A percentile compares a stretch with the other conserved stretches of the same genome.
These are phyloP conservation scores for Aspergillus persii DNA, from an alignment of 2,329 filamentous ascomycete genomes.

Conservation along the genomic window DNA sequence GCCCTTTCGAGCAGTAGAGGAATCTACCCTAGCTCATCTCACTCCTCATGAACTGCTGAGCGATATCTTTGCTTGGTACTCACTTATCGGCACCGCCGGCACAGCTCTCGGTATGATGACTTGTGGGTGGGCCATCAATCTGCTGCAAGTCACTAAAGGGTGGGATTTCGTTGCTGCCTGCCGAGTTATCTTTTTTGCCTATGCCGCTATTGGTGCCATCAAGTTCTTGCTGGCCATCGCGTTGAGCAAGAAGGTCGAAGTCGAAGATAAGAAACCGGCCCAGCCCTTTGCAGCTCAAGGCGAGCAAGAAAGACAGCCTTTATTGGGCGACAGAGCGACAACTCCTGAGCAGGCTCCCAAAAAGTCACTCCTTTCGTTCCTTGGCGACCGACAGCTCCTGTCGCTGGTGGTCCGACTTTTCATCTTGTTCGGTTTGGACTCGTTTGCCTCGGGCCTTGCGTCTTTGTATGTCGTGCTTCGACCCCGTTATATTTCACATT, in stretches of 20 bases:
- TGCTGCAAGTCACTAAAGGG: constrained; percentile 42
- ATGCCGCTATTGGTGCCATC: constrained; percentile 56
- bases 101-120: constrained; percentile 59
- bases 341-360: constrained; percentile 15
- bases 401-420: constrained; percentile 53
- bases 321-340: constrained; percentile 22
- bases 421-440: constrained; percentile 66
- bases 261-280: constrained; percentile 25
- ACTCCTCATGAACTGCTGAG: constrained; percentile 54
- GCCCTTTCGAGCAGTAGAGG: constrained; percentile 65
- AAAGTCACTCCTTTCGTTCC: constrained; percentile 52
- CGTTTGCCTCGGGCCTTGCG: constrained; percentile 68
- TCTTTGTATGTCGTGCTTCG: constrained; percentile 50
- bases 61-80: constrained; percentile 67
- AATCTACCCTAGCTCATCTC: constrained; percentile 62
- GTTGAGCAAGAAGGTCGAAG: constrained; percentile 51
- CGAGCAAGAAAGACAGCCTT: constrained; percentile 36
- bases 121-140: constrained; percentile 59
- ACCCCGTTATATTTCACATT: constrained; percentile 8
- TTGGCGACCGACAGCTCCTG: constrained; percentile 49
- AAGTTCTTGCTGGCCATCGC: constrained; percentile 55
- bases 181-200: constrained; percentile 56
- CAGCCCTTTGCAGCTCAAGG: constrained; percentile 21
- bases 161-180: constrained; percentile 53
- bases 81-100: constrained; percentile 54